Percentiles rank a stretch among this genome's conserved stretches.
phyloP scores from a whole-genome alignment of 1,139 yeast species.

The Zhuliangozyma parablackwelliae region DNA sequence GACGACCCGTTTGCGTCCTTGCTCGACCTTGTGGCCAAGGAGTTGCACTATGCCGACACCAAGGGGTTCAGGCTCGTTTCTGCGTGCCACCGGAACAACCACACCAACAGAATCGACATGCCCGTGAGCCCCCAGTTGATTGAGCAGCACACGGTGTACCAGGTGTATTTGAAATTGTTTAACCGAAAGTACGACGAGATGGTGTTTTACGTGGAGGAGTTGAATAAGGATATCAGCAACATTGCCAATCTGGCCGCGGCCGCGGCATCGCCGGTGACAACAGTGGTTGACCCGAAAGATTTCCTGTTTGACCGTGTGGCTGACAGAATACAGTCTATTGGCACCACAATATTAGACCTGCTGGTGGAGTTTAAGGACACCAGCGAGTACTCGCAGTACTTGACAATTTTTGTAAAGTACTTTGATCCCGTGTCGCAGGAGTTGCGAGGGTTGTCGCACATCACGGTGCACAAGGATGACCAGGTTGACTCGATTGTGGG shows the following conservation, averaged over 20 bases:
- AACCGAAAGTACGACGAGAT: slow-evolving; percentile 41
- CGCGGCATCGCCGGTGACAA: no score
- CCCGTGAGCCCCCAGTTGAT: slow-evolving; percentile 38
- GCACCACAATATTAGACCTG: slow-evolving; percentile 3
- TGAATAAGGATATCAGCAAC: slow-evolving; percentile 27
- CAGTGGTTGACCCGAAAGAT: slow-evolving; percentile 15
- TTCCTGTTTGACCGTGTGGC: slow-evolving; percentile 23
- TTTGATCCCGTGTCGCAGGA: slow-evolving; percentile 58
- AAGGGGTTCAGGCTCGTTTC: slow-evolving; percentile 54
- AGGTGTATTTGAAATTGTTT: slow-evolving; percentile 39
- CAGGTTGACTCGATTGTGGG: slow-evolving; percentile 42
- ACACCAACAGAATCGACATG: slow-evolving; percentile 63
- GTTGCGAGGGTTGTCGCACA: slow-evolving; percentile 60
- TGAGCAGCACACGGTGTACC: slow-evolving; percentile 23
- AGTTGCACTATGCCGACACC: slow-evolving; percentile 27
- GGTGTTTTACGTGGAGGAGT: slow-evolving; percentile 46
- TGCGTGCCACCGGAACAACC: slow-evolving; percentile 67
- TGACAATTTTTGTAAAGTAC: slow-evolving; percentile 61
- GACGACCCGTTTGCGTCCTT: slow-evolving; percentile 51
- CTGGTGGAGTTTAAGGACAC: slow-evolving; percentile 15
- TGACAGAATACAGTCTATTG: slow-evolving; percentile 14
- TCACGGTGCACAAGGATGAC: slow-evolving; percentile 50
- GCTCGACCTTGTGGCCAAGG: slow-evolving; percentile 45
- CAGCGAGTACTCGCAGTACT: slow-evolving; percentile 30
- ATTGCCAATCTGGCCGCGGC: slow-evolving; percentile 11